Conservation (phyloP, 148 eudicot species). For the Diospyros lotus region DNA sequence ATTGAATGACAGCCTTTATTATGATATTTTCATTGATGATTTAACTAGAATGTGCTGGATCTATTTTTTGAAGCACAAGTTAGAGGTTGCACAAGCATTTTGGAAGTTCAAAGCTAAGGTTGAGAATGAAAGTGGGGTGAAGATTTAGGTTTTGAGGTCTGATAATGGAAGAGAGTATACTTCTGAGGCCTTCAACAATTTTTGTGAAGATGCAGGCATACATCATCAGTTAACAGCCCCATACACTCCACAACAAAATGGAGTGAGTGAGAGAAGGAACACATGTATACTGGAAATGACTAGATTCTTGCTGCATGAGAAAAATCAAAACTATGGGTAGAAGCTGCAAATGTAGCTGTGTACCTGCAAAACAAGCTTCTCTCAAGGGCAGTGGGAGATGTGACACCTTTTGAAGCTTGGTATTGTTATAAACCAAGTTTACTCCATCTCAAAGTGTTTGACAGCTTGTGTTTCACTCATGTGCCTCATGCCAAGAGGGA, state of each 20-base stretch:
- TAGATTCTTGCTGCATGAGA: too few relatives aligned
- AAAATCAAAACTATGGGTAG: constrained; percentile 19
- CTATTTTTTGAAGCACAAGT: neutral
- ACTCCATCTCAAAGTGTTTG: too few relatives aligned
- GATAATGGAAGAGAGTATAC: constrained; percentile 18
- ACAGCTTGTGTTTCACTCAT: too few relatives aligned
- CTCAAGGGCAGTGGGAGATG: too few relatives aligned
- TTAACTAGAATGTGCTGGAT: too few relatives aligned
- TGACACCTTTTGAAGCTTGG: too few relatives aligned
- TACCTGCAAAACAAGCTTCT: neutral
- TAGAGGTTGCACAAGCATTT: constrained; percentile 3
- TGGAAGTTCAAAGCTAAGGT: constrained; percentile 6
- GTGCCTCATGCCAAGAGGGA: neutral
- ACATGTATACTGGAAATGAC: neutral
- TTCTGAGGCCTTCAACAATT: too few relatives aligned
- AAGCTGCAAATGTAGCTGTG: constrained; percentile 8
- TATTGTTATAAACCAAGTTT: too few relatives aligned
- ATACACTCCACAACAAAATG: constrained; percentile 20
- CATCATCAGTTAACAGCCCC: too few relatives aligned
- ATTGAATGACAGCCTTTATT: too few relatives aligned
- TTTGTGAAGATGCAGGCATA: too few relatives aligned
- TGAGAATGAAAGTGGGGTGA: neutral
- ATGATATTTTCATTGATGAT: too few relatives aligned
- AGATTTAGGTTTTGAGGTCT: neutral
- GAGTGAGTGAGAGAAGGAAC: constrained; percentile 14